A percentile compares a stretch with the other conserved stretches of the same genome.
phyloP scores from a whole-genome alignment of 2,329 filamentous ascomycete genomes.

The Ramularia collo-cygni region DNA sequence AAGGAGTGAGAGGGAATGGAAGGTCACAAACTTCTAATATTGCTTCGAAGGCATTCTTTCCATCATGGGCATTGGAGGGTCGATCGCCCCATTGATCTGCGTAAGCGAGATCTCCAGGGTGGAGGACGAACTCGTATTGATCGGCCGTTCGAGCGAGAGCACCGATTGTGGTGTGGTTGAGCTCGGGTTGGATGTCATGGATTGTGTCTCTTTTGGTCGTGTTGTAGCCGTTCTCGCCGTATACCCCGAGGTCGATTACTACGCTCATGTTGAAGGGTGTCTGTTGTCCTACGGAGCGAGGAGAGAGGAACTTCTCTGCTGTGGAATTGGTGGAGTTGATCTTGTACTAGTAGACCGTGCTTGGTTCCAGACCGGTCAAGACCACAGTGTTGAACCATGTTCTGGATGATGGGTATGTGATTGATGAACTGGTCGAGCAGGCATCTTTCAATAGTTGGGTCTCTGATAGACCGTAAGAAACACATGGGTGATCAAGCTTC shows the following conservation, averaged over 20 bases:
- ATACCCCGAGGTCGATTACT: constrained; percentile 51
- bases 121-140: constrained; percentile 50
- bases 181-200: constrained; percentile 43
- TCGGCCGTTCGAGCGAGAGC: constrained; percentile 46
- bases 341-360: constrained; percentile 55
- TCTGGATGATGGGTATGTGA: constrained; percentile 48
- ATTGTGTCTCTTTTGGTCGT: constrained; percentile 47
- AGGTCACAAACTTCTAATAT: constrained; percentile 43
- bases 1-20: too few species aligned
- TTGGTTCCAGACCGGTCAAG: constrained; percentile 42
- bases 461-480: constrained; percentile 45
- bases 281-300: constrained; percentile 47
- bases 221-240: constrained; percentile 48
- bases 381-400: constrained; percentile 48
- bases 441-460: constrained; percentile 33
- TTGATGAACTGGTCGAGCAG: constrained; percentile 41
- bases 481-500: constrained; percentile 41
- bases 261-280: constrained; percentile 47
- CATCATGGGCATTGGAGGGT: constrained; percentile 41
- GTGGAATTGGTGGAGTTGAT: constrained; percentile 51
- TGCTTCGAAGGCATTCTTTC: constrained; percentile 48
- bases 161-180: constrained; percentile 55
- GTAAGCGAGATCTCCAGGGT: constrained; percentile 52
- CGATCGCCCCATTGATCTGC: constrained; percentile 49
- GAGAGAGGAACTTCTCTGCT: constrained; percentile 48